These are phyloP conservation scores for Medakamo hakoo DNA, from an alignment of 139 green algal species.

Conservation along the genomic window DNA sequence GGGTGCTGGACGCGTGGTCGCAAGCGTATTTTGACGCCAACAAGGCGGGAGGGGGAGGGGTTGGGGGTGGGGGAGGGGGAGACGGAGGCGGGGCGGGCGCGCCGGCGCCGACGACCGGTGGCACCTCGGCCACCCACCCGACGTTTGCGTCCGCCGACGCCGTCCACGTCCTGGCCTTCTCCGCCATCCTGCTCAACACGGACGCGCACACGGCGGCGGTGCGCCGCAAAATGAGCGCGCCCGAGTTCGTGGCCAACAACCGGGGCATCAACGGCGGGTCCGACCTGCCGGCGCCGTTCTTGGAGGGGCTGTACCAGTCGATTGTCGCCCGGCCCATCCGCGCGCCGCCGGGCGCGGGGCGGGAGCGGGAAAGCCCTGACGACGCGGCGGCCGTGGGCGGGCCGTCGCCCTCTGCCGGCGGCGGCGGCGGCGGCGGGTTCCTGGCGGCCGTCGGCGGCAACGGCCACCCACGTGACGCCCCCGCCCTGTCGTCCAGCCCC, in stretches of 20 bases:
- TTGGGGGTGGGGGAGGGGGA: no score
- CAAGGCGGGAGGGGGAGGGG: not conserved
- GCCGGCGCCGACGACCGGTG: no score
- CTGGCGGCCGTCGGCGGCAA: no score
- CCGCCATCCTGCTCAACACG: conserved; percentile 52
- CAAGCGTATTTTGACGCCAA: conserved; percentile 15
- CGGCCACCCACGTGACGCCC: no score
- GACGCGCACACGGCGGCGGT: conserved; percentile 40
- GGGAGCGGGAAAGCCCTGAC: no score
- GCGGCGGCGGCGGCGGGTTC: no score
- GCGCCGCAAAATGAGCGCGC: conserved; percentile 34
- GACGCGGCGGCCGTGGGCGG: no score
- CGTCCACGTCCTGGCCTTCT: conserved; percentile 38
- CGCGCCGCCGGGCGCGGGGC: not conserved
- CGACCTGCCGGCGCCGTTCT: conserved; percentile 21
- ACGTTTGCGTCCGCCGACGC: conserved; percentile 17
- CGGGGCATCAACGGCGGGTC: conserved; percentile 32
- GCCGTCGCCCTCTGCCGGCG: no score
- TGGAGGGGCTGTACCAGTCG: conserved; percentile 30
- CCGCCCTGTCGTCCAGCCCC: no score
- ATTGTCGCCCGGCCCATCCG: conserved; percentile 12
- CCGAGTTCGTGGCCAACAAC: conserved; percentile 46
- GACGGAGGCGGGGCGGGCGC: no score
- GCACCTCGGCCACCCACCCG: not conserved
- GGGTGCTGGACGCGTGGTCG: conserved; percentile 33